Base-by-base conservation (phyloP, 768 basidiomycete species). In the Hypsizygus marmoreus region DNA sequence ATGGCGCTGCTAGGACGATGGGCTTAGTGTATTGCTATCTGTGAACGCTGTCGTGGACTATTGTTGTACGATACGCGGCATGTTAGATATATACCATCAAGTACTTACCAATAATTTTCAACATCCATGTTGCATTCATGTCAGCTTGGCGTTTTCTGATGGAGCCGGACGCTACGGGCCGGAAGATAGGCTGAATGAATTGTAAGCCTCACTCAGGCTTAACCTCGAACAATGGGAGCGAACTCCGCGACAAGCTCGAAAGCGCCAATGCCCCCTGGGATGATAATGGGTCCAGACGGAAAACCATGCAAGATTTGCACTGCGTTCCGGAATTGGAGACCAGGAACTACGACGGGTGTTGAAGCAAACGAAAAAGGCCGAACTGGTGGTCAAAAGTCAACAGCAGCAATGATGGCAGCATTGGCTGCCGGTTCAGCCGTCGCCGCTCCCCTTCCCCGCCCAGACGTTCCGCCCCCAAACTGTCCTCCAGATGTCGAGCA, bases 261-360 rank as follows among this genome's bases (percentile, higher is more conserved):
- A 13, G 40, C 28, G 10, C 49, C 66, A n/a, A 59, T 87, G 22
- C 87, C 89, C 1, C 87, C 90, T 6, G 92, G 91, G 2, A 84
- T 92, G 76, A 80, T 95, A 45, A 69, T 98, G 54, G 94, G 91
- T 1, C 88, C 91, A 10, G 91, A 97, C 53, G 95, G 95, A 14
- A 97, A 94, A 65, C 92, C 91, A 1, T 97, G 95, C 76, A 95
- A 92, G 70, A 83, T 90, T 22, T 95, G 93, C 58, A 88, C 83
- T 17, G 84, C 87, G 23, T 91, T 89, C 65, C 81, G 85, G 19
- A 69, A 80, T 57, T 90, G 84, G 83, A 77, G 74, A 37, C 79
- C 80, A 5, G 61, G 64, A 20, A 64, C 69, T 12, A 62, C 69
- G 22, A 66, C 56, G 37, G 51, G 71, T 32, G 62, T 60, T 6